These are phyloP conservation scores for Citrus inodora DNA, from an alignment of 345 rosid genomes.

Conservation along the genomic window DNA sequence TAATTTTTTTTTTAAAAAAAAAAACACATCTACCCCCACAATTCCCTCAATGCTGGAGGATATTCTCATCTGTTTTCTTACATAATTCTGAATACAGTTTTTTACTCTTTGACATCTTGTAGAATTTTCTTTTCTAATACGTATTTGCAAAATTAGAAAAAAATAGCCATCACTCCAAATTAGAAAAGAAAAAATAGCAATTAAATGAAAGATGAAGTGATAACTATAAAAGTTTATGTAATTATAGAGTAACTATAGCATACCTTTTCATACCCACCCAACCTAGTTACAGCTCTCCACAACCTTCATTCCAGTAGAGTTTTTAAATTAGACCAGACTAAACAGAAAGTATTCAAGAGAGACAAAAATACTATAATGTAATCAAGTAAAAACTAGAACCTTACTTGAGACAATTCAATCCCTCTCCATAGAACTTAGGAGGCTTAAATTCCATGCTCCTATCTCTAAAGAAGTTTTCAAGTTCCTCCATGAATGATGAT, in stretches of 20 bases:
- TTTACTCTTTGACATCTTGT: background rate
- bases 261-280: conserved; percentile 82
- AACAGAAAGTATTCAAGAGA: background rate
- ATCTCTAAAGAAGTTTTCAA: conserved; percentile 55
- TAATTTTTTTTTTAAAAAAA: background rate
- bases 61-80: background rate
- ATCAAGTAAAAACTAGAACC: conserved; percentile 14
- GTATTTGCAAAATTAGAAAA: background rate
- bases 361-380: background rate
- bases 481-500: conserved; percentile 50
- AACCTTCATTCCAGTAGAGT: conserved; percentile 37
- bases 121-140: background rate
- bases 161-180: background rate
- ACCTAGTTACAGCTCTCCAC: conserved; percentile 65
- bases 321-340: conserved; percentile 10
- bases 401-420: conserved; percentile 68
- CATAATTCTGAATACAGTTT: background rate
- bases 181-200: background rate
- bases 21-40: background rate
- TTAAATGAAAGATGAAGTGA: background rate
- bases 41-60: background rate
- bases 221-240: background rate
- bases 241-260: background rate
- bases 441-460: conserved; percentile 64
- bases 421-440: conserved; percentile 71